Conservation (phyloP, 768 basidiomycete genomes). For the Leucocoprinus birnbaumii region DNA sequence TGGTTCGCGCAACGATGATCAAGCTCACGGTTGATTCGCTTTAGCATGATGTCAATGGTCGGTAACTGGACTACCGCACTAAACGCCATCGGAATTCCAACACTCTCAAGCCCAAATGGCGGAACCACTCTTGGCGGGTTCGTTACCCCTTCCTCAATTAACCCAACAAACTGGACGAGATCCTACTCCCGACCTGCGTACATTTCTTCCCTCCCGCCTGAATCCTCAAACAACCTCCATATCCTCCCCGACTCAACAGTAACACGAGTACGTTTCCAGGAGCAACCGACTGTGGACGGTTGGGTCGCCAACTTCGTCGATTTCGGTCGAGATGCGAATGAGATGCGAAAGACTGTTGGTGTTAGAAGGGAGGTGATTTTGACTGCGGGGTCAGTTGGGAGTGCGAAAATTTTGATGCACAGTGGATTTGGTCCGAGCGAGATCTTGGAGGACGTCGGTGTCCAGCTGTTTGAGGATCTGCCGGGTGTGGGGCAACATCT, state of each 20-base stretch:
- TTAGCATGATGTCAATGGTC: constrained; percentile 45
- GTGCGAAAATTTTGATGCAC: constrained; percentile 46
- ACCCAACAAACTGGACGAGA: constrained; percentile 60
- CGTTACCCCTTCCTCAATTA: constrained; percentile 57
- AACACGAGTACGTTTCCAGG: constrained; percentile 44
- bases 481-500: constrained; percentile 56
- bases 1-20: background rate
- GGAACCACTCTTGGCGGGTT: constrained; percentile 49
- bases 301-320: constrained; percentile 30
- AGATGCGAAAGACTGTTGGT: constrained; percentile 36
- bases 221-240: constrained; percentile 56
- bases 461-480: constrained; percentile 36
- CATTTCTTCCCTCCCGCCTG: constrained; percentile 54
- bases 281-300: constrained; percentile 35
- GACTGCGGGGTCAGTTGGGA: constrained; percentile 45
- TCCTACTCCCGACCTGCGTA: constrained; percentile 66
- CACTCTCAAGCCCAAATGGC: constrained; percentile 38
- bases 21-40: background rate
- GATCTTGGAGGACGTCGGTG: constrained; percentile 39
- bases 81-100: constrained; percentile 38
- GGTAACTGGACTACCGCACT: constrained; percentile 56
- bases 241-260: constrained; percentile 56
- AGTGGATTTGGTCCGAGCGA: constrained; percentile 53
- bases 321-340: constrained; percentile 36
- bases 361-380: constrained; percentile 55